These are phyloP conservation scores for Leccinum discolor DNA, from an alignment of 1,284 basidiomycete genomes.

Conservation along the genomic window DNA sequence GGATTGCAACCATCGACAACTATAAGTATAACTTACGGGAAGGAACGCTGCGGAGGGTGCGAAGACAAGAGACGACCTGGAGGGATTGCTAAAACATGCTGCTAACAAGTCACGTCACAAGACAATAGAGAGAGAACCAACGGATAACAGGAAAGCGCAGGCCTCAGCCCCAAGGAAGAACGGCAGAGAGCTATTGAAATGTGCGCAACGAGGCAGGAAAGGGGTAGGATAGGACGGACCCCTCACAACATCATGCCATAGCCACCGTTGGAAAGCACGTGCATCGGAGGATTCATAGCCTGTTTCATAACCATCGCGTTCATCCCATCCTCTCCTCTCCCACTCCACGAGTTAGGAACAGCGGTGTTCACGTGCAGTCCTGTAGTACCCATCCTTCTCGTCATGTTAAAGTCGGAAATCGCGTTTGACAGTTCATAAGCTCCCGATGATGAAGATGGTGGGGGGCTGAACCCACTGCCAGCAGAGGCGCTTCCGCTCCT, in stretches of 20 bases:
- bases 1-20: slow-evolving; percentile 14
- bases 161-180: slow-evolving; percentile 9
- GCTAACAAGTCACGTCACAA: slow-evolving; percentile 12
- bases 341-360: slow-evolving; percentile 21
- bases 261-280: slow-evolving; percentile 34
- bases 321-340: slow-evolving; percentile 34
- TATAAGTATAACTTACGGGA: slow-evolving; percentile 12
- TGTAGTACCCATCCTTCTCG: slow-evolving; percentile 25
- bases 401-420: slow-evolving; percentile 23
- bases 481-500: slow-evolving; percentile 40
- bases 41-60: slow-evolving; percentile 5
- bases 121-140: slow-evolving; percentile 14
- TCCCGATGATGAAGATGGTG: slow-evolving; percentile 26
- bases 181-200: slow-evolving; percentile 11
- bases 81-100: slow-evolving; percentile 9
- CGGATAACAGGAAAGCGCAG: slow-evolving; percentile 10
- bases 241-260: slow-evolving; percentile 45
- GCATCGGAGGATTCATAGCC: slow-evolving; percentile 34
- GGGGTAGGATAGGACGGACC: slow-evolving; percentile 3
- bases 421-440: slow-evolving; percentile 39
- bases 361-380: slow-evolving; percentile 28
- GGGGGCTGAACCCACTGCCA: slow-evolving; percentile 38
- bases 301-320: slow-evolving; percentile 38
- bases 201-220: slow-evolving; percentile 11
- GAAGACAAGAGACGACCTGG: slow-evolving; percentile 7